These are phyloP conservation scores for Neonectria faginata DNA, from an alignment of 2,329 filamentous ascomycete species.

Conservation along the genomic window DNA sequence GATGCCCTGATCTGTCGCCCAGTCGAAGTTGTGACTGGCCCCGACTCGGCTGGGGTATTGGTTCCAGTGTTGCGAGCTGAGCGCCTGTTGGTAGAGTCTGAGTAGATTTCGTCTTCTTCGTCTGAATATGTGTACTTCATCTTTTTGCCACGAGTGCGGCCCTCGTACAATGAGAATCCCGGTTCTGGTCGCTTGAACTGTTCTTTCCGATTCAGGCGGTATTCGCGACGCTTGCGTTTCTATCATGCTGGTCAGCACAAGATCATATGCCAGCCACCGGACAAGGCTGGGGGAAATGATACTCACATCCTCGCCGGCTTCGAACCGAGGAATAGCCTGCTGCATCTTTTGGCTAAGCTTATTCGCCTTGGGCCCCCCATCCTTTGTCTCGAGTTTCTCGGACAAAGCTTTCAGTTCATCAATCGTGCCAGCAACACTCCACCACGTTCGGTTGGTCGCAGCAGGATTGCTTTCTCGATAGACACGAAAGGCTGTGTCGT, in stretches of 20 bases:
- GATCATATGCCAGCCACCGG: neutral
- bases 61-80: constrained; percentile 80
- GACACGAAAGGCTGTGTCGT: constrained; percentile 93
- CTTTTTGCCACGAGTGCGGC: constrained; percentile 93
- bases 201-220: constrained; percentile 85
- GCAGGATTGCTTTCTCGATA: constrained; percentile 93
- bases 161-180: constrained; percentile 94
- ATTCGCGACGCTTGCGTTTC: constrained; percentile 95
- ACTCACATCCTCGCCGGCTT: constrained; percentile 88
- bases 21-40: constrained; percentile 79
- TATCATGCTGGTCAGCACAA: constrained; percentile 51
- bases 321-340: constrained; percentile 87
- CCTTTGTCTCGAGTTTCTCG: constrained; percentile 79
- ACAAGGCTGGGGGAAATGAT: neutral
- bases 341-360: constrained; percentile 82
- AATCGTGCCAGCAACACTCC: constrained; percentile 90
- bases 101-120: constrained; percentile 78
- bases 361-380: constrained; percentile 84
- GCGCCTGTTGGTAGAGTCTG: constrained; percentile 73
- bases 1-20: constrained; percentile 85
- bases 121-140: constrained; percentile 97
- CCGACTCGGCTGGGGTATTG: constrained; percentile 77
- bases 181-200: constrained; percentile 89
- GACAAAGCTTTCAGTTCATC: constrained; percentile 83
- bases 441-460: constrained; percentile 83